phyloP scores from a whole-genome alignment of 2,329 filamentous ascomycete genomes.

The Ascochyta viciae-villosae region DNA sequence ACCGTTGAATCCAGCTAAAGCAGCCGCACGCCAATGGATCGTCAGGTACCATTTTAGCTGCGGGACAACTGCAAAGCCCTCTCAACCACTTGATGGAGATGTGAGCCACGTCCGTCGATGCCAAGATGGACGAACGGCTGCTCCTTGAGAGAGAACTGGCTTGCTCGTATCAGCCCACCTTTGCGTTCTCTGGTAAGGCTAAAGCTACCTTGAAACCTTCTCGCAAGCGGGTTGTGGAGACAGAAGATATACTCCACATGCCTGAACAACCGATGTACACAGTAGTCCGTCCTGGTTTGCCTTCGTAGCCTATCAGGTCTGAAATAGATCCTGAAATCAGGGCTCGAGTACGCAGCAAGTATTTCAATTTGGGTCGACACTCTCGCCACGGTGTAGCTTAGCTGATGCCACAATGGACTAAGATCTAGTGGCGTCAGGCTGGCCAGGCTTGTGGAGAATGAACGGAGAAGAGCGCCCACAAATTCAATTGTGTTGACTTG shows the following conservation, averaged over 20 bases:
- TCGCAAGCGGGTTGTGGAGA: not conserved
- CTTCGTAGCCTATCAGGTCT: not conserved
- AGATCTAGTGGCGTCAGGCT: constrained; percentile 6
- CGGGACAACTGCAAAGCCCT: not conserved
- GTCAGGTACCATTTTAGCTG: not conserved
- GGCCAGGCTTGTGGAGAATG: constrained; percentile 8
- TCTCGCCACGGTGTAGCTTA: not conserved
- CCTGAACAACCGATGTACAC: not conserved
- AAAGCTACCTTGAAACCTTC: not conserved
- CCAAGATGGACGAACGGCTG: not conserved
- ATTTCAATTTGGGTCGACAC: too few species aligned
- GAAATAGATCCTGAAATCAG: not conserved
- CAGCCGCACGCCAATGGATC: constrained; percentile 3
- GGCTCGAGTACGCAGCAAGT: not conserved
- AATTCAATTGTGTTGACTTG: constrained; percentile 4
- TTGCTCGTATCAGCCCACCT: not conserved
- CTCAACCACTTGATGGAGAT: not conserved
- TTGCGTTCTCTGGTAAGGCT: not conserved
- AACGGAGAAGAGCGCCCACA: constrained; percentile 1
- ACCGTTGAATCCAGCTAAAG: constrained; percentile 6
- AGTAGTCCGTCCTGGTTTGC: not conserved
- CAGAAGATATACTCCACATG: not conserved
- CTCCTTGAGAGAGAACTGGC: not conserved
- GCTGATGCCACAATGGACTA: not conserved
- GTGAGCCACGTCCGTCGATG: not conserved